phyloP scores from a whole-genome alignment of 352 stramenopile species.

The Phytophthora fragariae region DNA sequence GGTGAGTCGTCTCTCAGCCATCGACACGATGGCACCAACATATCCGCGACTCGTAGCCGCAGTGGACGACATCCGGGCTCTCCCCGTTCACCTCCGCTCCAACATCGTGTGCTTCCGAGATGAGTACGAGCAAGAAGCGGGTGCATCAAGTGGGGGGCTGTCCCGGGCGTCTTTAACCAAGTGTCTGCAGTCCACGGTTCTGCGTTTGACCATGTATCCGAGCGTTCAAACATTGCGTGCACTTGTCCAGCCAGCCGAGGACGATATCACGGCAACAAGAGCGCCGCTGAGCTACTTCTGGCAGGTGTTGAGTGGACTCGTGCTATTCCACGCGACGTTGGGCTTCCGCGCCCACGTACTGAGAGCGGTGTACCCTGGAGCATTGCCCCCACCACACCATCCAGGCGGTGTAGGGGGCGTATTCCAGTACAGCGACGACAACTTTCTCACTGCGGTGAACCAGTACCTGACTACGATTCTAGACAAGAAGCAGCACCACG shows the following conservation, averaged over 20 bases:
- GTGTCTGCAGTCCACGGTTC: constrained; percentile 49
- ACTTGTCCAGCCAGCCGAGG: constrained; percentile 19
- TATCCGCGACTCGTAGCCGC: constrained; percentile 47
- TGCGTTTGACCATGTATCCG: constrained; percentile 46
- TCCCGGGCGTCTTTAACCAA: constrained; percentile 37
- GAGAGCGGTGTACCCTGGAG: constrained; percentile 12
- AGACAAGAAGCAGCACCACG: constrained; percentile 21
- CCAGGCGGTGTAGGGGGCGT: not conserved
- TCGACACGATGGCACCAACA: constrained; percentile 32
- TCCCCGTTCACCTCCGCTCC: constrained; percentile 41
- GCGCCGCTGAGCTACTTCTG: constrained; percentile 10
- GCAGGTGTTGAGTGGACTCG: constrained; percentile 47
- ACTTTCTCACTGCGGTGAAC: constrained; percentile 39
- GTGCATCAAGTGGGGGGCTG: not conserved
- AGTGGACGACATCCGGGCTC: constrained; percentile 17
- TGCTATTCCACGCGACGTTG: constrained; percentile 55
- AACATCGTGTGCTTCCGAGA: constrained; percentile 45
- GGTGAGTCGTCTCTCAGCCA: constrained; percentile 29
- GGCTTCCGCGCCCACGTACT: constrained; percentile 29
- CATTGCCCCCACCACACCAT: constrained; percentile 13
- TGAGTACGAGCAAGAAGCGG: constrained; percentile 15
- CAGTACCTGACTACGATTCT: constrained; percentile 15
- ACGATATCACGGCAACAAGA: constrained; percentile 6
- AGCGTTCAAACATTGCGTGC: constrained; percentile 24
- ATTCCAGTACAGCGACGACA: constrained; percentile 29